Base-by-base conservation (phyloP, 139 green algal species). In the Haematococcus lacustris region DNA sequence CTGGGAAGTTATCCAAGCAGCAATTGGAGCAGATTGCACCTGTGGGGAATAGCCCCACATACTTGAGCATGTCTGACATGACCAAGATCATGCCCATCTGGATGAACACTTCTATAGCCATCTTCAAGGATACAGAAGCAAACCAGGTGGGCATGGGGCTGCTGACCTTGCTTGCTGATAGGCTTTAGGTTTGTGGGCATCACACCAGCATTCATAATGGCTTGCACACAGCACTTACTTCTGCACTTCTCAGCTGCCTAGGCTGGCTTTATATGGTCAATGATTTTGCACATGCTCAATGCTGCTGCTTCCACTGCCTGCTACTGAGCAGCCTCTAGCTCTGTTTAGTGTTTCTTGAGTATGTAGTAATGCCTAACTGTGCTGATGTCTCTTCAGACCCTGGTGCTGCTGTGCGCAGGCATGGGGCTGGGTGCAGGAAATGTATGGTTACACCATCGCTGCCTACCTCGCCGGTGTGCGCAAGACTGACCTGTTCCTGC, bases 371-470 rank as follows among this genome's bases (percentile, higher is more conserved):
- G n/a, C n/a, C n/a, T n/a, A n/a, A n/a, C n/a, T n/a, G n/a, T n/a
- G n/a, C n/a, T n/a, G n/a, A n/a, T n/a, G n/a, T n/a, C n/a, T n/a
- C n/a, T n/a, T n/a, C n/a, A n/a, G n/a, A n/a, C n/a, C n/a, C n/a
- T n/a, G n/a, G n/a, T n/a, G n/a, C n/a, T n/a, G n/a, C 3, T 26
- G 33, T 35, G 38, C 37, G 50, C 74, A 89, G 82, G 83, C 81
- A 53, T 96, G 90, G 90, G 90, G 90, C 66, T 91, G 87, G 85
- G 83, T 98, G 47, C 90, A 95, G 73, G 93, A 98, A 78, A 97
- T 98, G 93, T 98, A 96, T 67, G 94, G 83, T 28, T 98, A 96
- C 82, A 91, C 90, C 3, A 88, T 97, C 38, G 82, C 89, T 1
- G 51, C 81, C 7, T 93, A 37, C 40, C 53, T 81, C 7, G 73